Conservation (phyloP, 441 rosid genomes). For the Cnidoscolus chayamansa region DNA sequence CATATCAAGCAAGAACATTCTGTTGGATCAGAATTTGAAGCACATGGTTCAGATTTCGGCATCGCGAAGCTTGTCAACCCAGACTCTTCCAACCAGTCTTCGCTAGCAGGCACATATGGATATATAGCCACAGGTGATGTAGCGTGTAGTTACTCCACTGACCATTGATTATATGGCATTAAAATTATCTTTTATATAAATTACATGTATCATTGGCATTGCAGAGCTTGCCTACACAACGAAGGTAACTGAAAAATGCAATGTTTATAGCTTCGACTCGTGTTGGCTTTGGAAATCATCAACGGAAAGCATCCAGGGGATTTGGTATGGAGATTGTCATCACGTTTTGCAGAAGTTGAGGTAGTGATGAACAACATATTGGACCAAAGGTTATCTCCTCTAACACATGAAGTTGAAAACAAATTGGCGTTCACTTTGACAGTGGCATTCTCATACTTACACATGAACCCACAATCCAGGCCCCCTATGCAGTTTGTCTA, state of each 20-base stretch:
- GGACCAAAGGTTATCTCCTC: constrained; percentile 26
- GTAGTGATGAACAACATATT: constrained; percentile 7
- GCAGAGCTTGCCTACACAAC: constrained; percentile 35
- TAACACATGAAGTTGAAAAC: constrained; percentile 4
- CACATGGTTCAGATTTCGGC: constrained; percentile 32
- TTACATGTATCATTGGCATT: not conserved
- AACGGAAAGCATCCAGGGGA: constrained; percentile 31
- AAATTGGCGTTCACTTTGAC: constrained; percentile 13
- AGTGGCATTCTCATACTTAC: constrained; percentile 19
- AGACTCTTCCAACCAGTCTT: constrained; percentile 35
- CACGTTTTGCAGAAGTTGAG: not conserved
- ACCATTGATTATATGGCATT: no score
- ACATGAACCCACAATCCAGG: constrained; percentile 24
- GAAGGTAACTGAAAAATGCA: constrained; percentile 32
- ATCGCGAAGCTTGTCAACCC: constrained; percentile 25
- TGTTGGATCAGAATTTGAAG: constrained; percentile 29
- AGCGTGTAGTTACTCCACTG: no score
- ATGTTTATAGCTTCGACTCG: constrained; percentile 36
- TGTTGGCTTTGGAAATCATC: constrained; percentile 27
- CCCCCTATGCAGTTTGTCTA: constrained; percentile 29
- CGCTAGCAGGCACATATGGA: constrained; percentile 33
- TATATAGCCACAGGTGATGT: constrained; percentile 30
- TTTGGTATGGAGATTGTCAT: not conserved
- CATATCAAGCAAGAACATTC: constrained; percentile 27
- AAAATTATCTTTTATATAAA: no score